Evolutionary conservation across 2,329 filamentous ascomycete genomes (phyloP).

Genomic region (Colletotrichum lini): DNA sequence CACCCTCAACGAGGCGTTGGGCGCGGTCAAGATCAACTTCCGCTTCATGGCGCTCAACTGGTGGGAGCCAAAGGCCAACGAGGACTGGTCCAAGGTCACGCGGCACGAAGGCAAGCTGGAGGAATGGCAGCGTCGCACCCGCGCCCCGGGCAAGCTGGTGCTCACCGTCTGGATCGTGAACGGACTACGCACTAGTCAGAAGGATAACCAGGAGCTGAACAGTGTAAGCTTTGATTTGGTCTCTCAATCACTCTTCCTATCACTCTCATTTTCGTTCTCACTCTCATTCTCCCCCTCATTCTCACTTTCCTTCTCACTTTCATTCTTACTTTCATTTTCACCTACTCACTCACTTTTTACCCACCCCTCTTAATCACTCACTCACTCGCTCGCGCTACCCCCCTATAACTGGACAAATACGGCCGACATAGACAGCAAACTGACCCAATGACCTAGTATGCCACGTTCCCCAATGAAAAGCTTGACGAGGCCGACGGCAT

Average conservation of each 20-base stretch:
- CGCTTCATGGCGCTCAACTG: slow-evolving; percentile 36
- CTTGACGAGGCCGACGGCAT: slow-evolving; percentile 33
- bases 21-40: slow-evolving; percentile 33
- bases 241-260: too few species aligned
- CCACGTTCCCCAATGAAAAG: slow-evolving; percentile 36
- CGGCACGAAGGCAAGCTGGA: slow-evolving; percentile 24
- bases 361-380: too few species aligned
- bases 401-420: too few species aligned
- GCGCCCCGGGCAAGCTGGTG: slow-evolving; percentile 19
- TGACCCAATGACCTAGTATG: slow-evolving; percentile 21
- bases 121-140: slow-evolving; percentile 30
- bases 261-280: too few species aligned
- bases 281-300: too few species aligned
- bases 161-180: slow-evolving; percentile 38
- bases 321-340: too few species aligned
- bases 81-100: slow-evolving; percentile 24
- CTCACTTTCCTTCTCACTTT: too few species aligned
- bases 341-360: too few species aligned
- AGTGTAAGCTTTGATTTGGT: slow-evolving; percentile 13
- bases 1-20: slow-evolving; percentile 28
- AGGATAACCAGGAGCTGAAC: slow-evolving; percentile 21
- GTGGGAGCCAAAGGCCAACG: slow-evolving; percentile 35
- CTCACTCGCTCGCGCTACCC: too few species aligned
- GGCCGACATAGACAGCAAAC: not conserved
- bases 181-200: not conserved